Conservation (phyloP, 148 eudicot genomes). For the Diospyros kaki region DNA sequence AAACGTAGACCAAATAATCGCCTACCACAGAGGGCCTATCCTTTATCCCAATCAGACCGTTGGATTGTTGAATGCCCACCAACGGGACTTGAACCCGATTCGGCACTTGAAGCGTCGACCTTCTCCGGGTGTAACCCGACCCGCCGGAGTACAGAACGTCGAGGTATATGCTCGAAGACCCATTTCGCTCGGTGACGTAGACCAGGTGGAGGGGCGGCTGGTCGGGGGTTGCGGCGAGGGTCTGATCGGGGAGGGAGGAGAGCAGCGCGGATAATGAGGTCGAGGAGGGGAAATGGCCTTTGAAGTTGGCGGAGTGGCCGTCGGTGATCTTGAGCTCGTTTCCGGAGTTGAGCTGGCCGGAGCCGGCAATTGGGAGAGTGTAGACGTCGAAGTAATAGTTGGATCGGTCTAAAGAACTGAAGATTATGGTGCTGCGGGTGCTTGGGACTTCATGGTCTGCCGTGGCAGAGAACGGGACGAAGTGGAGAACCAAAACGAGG, state of each 20-base stretch:
- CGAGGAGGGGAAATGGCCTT: slow-evolving; percentile 56
- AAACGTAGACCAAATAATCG: slow-evolving; percentile 52
- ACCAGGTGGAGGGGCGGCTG: slow-evolving; percentile 29
- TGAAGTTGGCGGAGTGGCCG: slow-evolving; percentile 66
- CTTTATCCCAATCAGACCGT: slow-evolving; percentile 47
- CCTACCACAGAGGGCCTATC: slow-evolving; percentile 75
- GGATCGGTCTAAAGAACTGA: slow-evolving; percentile 47
- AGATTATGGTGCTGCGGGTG: slow-evolving; percentile 33
- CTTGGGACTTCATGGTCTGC: slow-evolving; percentile 1
- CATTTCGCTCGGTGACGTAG: slow-evolving; percentile 24
- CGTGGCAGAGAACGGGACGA: neutral
- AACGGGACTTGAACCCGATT: slow-evolving; percentile 39
- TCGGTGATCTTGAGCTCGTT: slow-evolving; percentile 30
- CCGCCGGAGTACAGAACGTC: slow-evolving; percentile 27
- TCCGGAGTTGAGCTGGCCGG: slow-evolving; percentile 7
- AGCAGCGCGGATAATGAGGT: slow-evolving; percentile 20
- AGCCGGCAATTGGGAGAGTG: slow-evolving; percentile 34
- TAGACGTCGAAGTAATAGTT: slow-evolving; percentile 68
- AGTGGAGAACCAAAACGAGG: neutral
- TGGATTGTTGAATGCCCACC: slow-evolving; percentile 16
- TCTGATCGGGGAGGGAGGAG: slow-evolving; percentile 10
- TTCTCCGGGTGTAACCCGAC: slow-evolving; percentile 21
- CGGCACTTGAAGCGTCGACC: slow-evolving; percentile 24
- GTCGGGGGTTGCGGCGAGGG: slow-evolving; percentile 8
- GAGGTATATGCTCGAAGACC: slow-evolving; percentile 37